Conservation (phyloP, 306 rosid genomes). For the Rosa lucieae region DNA sequence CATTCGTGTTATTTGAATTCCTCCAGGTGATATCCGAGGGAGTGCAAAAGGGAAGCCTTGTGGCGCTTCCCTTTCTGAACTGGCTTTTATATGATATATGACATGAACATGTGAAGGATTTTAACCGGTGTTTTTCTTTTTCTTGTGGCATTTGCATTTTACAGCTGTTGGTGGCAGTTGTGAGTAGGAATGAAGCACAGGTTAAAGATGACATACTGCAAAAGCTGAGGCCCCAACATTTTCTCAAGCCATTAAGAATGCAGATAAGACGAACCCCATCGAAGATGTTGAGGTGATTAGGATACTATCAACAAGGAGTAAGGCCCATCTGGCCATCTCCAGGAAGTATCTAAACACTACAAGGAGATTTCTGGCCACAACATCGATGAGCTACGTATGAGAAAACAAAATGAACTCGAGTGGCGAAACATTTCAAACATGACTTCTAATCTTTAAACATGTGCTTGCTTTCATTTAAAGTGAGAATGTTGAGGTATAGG, state of each 20-base stretch:
- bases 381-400: conserved; percentile 75
- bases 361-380: conserved; percentile 48
- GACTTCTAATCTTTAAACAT: neutral
- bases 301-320: conserved; percentile 82
- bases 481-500: neutral
- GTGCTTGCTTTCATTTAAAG: neutral
- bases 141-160: conserved; percentile 15
- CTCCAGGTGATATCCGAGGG: neutral
- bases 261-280: conserved; percentile 35
- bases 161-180: conserved; percentile 82
- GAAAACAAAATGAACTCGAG: neutral
- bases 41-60: neutral
- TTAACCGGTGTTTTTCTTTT: neutral
- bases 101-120: neutral
- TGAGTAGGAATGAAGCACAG: conserved; percentile 80
- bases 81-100: neutral
- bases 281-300: conserved; percentile 74
- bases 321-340: conserved; percentile 43
- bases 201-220: conserved; percentile 52
- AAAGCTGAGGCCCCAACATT: conserved; percentile 65
- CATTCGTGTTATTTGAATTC: neutral
- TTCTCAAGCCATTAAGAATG: conserved; percentile 51
- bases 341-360: conserved; percentile 61
- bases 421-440: neutral
- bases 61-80: neutral